phyloP scores from a whole-genome alignment of 2,329 filamentous ascomycete species.

The Mycosphaerella sp. region DNA sequence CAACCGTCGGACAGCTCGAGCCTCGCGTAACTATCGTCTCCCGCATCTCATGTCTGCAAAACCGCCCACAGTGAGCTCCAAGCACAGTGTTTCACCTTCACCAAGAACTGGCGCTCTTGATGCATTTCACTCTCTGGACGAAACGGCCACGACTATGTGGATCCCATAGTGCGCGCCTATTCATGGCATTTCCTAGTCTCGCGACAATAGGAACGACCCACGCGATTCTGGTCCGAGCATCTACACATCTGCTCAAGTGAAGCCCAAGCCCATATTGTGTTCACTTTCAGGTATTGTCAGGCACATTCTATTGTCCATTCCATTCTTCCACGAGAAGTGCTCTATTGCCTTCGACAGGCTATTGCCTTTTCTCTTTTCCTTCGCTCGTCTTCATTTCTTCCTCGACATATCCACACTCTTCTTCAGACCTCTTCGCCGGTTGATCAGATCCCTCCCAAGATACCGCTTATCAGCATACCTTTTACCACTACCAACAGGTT shows the following conservation, averaged over 20 bases:
- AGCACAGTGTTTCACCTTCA: constrained; percentile 9
- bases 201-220: constrained; percentile 26
- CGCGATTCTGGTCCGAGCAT: constrained; percentile 12
- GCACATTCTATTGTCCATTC: constrained; percentile 36
- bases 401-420: constrained; percentile 10
- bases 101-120: background rate
- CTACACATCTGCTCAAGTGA: constrained; percentile 16
- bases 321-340: constrained; percentile 31
- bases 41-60: background rate
- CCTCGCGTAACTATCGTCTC: constrained; percentile 6
- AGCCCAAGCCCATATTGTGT: constrained; percentile 18
- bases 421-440: constrained; percentile 19
- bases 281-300: constrained; percentile 29
- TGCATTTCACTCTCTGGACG: constrained; percentile 4
- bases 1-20: constrained; percentile 2
- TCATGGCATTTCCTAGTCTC: constrained; percentile 18
- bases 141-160: constrained; percentile 5
- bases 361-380: constrained; percentile 19
- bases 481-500: constrained; percentile 12
- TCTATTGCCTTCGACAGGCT: constrained; percentile 28
- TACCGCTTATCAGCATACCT: background rate
- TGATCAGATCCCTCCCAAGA: constrained; percentile 17
- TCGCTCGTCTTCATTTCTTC: constrained; percentile 13
- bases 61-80: background rate
- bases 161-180: constrained; percentile 20